Evolutionary conservation across 2,329 filamentous ascomycete species (phyloP), one percentile per base, ranked within the genome.

Genomic region (Penicillium sp.): DNA sequence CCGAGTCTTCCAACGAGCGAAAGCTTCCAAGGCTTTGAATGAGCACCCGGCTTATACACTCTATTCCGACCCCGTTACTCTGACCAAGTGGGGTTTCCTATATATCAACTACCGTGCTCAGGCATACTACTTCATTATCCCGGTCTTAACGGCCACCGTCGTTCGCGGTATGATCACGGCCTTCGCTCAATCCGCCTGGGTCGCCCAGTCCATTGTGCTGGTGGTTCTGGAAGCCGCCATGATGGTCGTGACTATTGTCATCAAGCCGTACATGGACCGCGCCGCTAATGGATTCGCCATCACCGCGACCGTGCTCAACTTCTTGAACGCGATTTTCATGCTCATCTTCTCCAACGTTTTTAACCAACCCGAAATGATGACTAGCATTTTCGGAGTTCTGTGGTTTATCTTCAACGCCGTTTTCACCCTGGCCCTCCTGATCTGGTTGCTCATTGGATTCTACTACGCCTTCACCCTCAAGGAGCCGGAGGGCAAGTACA

Each of bases 11-110:
- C 85, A 86, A 54, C 91, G 97, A 61, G 93, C 92, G 29, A 90
- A 91, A 69, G 89, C 91, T 64, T 97, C 93, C 25, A 89, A 96
- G 63, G 77, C 85, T 59, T 90, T 96, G 85, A 92, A 97, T 81
- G 92, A 93, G 77, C 96, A 96, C 78, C 92, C 93, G 27, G 93
- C 93, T 25, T 97, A 97, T 77, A 96, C 96, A 65, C 87, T 98
- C 61, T 98, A 96, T 79, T 96, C 93, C 4, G 93, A 98, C 69
- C 92, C 92, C 21, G 85, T 91, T 62, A 89, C 91, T 47, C 84
- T 98, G 63, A 96, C 96, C 84, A 96, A 96, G 78, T 97, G 93
- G 93, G 93, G 93, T 25, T 97, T 97, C 81, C 85, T 98, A 64
- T 98, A 98, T 72, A 91, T 97, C 35, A 93, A 96, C 76, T 97